phyloP scores from a whole-genome alignment of 768 basidiomycete species.

The Kwoniella newhampshirensis region DNA sequence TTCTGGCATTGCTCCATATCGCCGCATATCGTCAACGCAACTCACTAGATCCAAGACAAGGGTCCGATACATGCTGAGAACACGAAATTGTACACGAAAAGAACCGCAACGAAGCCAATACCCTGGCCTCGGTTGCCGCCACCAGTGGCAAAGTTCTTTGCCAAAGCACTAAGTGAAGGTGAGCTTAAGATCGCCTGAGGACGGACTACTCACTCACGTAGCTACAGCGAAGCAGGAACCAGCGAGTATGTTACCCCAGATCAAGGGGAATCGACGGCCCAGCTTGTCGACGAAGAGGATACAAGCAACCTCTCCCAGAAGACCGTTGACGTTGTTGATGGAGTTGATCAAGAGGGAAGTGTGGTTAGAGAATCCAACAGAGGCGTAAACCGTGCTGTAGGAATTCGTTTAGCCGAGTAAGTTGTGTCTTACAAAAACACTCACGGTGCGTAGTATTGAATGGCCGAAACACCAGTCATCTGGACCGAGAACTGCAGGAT shows the following conservation, averaged over 20 bases:
- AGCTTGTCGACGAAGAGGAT: constrained; percentile 67
- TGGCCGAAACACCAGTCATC: constrained; percentile 63
- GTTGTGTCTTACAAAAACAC: not conserved
- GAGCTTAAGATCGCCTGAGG: not conserved
- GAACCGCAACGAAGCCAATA: constrained; percentile 34
- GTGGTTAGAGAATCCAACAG: constrained; percentile 32
- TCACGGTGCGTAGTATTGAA: constrained; percentile 59
- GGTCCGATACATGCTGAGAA: constrained; percentile 64
- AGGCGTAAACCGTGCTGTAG: constrained; percentile 13
- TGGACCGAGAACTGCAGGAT: constrained; percentile 63
- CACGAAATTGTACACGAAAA: constrained; percentile 63
- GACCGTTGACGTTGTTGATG: constrained; percentile 69
- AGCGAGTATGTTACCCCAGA: constrained; percentile 37
- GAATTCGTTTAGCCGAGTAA: not conserved
- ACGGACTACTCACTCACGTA: constrained; percentile 23
- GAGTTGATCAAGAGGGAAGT: constrained; percentile 65
- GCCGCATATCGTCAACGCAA: constrained; percentile 1
- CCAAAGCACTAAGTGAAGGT: constrained; percentile 18
- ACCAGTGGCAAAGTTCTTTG: constrained; percentile 27
- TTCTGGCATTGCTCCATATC: too few relatives aligned
- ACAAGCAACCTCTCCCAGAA: constrained; percentile 61
- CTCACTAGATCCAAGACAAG: constrained; percentile 57
- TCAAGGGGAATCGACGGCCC: constrained; percentile 61
- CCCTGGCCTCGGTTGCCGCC: constrained; percentile 29
- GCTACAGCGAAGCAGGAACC: constrained; percentile 40